Conservation (phyloP, 257 asterid genomes). For the Jasminum sambac region DNA sequence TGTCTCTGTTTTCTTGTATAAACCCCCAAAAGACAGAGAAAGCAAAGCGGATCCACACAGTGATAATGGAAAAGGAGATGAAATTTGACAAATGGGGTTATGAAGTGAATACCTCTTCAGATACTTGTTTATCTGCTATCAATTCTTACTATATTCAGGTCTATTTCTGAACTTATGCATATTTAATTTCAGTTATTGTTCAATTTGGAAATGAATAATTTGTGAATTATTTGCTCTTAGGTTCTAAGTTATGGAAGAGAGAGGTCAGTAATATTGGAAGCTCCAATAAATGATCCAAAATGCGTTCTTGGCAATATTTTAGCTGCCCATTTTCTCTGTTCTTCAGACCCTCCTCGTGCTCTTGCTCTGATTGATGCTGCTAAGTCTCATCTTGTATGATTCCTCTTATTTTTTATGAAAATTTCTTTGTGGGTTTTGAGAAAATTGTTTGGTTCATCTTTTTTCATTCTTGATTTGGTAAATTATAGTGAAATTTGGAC, state of each 20-base stretch:
- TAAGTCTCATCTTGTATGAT: constrained; percentile 61
- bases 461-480: background rate
- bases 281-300: constrained; percentile 74
- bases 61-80: constrained; percentile 39
- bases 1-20: background rate
- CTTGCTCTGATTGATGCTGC: constrained; percentile 58
- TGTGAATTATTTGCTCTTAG: constrained; percentile 26
- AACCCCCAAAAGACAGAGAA: background rate
- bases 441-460: constrained; percentile 6
- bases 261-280: constrained; percentile 77
- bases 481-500: constrained; percentile 21
- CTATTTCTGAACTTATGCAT: background rate
- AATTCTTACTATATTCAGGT: constrained; percentile 84
- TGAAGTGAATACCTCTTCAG: constrained; percentile 68
- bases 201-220: constrained; percentile 7
- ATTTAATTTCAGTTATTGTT: background rate
- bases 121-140: constrained; percentile 73
- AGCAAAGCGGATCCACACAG: background rate
- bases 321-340: constrained; percentile 71
- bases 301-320: constrained; percentile 89
- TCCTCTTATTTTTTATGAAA: background rate
- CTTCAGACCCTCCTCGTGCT: constrained; percentile 52
- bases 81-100: constrained; percentile 82
- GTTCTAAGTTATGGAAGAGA: constrained; percentile 85
- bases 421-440: background rate